Evolutionary conservation across 192 early-diverging fungal species (phyloP).

Genomic region (Entomortierella parvispora): DNA sequence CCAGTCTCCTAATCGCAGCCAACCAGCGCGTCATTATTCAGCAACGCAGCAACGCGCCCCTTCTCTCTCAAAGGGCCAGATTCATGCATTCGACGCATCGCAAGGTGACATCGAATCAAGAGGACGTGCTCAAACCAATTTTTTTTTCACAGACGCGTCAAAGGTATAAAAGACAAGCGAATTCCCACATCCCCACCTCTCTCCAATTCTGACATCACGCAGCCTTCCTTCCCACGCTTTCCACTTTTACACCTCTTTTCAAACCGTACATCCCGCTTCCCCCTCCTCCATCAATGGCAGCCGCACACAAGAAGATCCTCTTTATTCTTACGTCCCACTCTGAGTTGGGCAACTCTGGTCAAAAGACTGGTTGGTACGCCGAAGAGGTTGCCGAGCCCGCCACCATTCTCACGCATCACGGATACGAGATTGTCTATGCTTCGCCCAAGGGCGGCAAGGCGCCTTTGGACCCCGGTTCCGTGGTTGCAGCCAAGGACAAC

Average conservation of each 20-base stretch:
- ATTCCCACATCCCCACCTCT: not conserved
- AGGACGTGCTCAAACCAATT: too few relatives aligned
- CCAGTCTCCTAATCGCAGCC: too few relatives aligned
- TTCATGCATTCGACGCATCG: too few relatives aligned
- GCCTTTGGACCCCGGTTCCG: constrained; percentile 59
- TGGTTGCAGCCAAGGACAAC: constrained; percentile 60
- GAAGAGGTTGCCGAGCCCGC: constrained; percentile 67
- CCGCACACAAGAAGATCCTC: constrained; percentile 31
- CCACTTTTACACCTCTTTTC: not conserved
- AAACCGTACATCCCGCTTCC: not conserved
- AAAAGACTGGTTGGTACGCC: constrained; percentile 53
- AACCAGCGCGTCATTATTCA: too few relatives aligned
- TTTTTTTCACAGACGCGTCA: too few relatives aligned
- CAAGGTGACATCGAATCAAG: too few relatives aligned
- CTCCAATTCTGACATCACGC: not conserved
- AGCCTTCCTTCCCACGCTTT: not conserved
- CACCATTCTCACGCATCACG: constrained; percentile 43
- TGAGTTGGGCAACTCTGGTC: constrained; percentile 27
- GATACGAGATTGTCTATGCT: constrained; percentile 63
- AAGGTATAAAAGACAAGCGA: too few relatives aligned
- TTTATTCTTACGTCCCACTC: constrained; percentile 40
- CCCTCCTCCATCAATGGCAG: not conserved
- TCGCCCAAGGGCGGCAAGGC: constrained; percentile 66
- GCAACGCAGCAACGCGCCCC: too few relatives aligned
- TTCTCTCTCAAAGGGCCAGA: too few relatives aligned